Percentiles rank a stretch among this genome's conserved stretches.
These are phyloP conservation scores for Pythium monospermum DNA, from an alignment of 352 stramenopile species.

Conservation along the genomic window DNA sequence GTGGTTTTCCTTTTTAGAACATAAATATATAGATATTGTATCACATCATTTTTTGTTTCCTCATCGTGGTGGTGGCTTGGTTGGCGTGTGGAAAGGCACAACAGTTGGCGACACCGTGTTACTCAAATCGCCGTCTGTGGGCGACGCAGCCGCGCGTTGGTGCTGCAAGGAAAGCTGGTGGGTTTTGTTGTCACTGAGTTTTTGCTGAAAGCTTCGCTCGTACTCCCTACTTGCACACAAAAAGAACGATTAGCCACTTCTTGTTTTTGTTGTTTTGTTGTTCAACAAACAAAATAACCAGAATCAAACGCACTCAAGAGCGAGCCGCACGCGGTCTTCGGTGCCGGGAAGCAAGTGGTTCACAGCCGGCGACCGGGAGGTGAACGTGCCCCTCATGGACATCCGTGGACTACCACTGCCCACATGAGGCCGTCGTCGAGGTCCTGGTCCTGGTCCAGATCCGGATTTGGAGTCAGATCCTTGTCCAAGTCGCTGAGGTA, in stretches of 20 bases:
- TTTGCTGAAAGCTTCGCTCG: conserved; percentile 17
- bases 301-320: conserved; percentile 45
- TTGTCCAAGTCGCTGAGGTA: too few relatives aligned
- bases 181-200: conserved; percentile 1
- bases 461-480: neutral
- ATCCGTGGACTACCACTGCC: conserved; percentile 31
- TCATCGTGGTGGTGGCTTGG: conserved; percentile 2
- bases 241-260: too few relatives aligned
- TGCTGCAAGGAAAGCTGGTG: neutral
- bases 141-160: neutral
- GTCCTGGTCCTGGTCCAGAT: conserved; percentile 1
- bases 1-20: too few relatives aligned
- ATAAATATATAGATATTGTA: too few relatives aligned
- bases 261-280: too few relatives aligned
- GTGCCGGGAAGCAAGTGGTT: conserved; percentile 59
- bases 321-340: conserved; percentile 53
- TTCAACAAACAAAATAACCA: neutral
- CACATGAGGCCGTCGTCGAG: conserved; percentile 2
- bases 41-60: too few relatives aligned
- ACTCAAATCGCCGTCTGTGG: conserved; percentile 12
- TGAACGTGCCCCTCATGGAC: conserved; percentile 58
- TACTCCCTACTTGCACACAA: conserved; percentile 25
- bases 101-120: conserved; percentile 8
- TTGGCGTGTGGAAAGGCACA: neutral
- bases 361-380: conserved; percentile 50